These are phyloP conservation scores for Alternaria alternata DNA, from an alignment of 2,329 filamentous ascomycete species.

Conservation along the genomic window DNA sequence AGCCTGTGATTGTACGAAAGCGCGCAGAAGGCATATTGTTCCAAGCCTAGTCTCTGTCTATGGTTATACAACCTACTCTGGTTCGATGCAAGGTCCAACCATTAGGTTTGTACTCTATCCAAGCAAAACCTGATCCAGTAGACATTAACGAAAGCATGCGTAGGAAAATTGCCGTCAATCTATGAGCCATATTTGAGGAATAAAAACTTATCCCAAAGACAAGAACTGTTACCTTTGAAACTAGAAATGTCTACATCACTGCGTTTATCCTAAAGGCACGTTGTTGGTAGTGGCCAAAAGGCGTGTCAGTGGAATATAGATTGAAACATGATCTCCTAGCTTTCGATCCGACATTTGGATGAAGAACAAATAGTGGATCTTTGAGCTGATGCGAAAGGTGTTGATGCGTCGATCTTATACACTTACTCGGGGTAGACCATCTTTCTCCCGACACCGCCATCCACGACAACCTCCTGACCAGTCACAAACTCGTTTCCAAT, in stretches of 20 bases:
- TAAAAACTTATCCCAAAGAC: background rate
- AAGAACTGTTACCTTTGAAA: background rate
- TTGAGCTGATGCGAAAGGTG: background rate
- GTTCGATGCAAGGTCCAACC: no score
- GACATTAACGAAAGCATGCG: background rate
- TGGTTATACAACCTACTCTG: background rate
- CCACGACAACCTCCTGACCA: conserved; percentile 57
- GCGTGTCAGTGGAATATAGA: no score
- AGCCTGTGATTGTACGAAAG: no score
- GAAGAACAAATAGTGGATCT: background rate
- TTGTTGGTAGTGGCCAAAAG: background rate
- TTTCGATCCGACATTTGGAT: no score
- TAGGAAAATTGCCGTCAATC: no score
- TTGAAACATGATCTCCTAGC: background rate
- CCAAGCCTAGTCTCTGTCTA: background rate
- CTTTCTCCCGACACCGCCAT: conserved; percentile 57
- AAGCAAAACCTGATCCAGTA: background rate
- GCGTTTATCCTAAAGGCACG: background rate
- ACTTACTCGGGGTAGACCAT: conserved; percentile 53
- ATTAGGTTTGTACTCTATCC: background rate
- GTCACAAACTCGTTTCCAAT: conserved; percentile 53
- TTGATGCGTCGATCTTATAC: background rate
- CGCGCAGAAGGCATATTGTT: background rate
- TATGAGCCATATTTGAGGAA: background rate
- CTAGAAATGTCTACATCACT: background rate